Evolutionary conservation across 257 asterid species (phyloP).

Genomic region (Verbascum thapsus): DNA sequence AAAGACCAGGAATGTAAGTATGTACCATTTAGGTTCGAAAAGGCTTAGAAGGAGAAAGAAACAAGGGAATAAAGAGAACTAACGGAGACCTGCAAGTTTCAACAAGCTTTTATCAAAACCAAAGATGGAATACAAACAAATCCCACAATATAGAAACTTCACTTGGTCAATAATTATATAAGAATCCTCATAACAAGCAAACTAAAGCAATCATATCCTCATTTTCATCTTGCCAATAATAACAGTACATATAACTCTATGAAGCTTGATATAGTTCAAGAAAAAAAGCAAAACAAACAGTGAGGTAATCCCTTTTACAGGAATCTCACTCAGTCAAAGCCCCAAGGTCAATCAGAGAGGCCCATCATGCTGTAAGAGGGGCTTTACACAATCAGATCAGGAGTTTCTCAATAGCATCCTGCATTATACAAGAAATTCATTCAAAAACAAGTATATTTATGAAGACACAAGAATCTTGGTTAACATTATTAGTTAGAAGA

Average conservation of each 20-base stretch:
- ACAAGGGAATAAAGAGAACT: too few relatives aligned
- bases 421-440: not conserved
- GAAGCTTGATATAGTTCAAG: slow-evolving; percentile 19
- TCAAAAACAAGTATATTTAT: not conserved
- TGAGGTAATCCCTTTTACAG: slow-evolving; percentile 22
- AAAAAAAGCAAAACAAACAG: slow-evolving; percentile 19
- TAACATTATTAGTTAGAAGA: too few relatives aligned
- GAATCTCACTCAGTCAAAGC: slow-evolving; percentile 42
- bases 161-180: not conserved
- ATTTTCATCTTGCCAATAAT: slow-evolving; percentile 11
- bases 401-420: slow-evolving; percentile 52
- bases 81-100: too few relatives aligned
- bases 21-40: too few relatives aligned
- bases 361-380: slow-evolving; percentile 43
- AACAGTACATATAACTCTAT: slow-evolving; percentile 25
- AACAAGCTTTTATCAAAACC: too few relatives aligned
- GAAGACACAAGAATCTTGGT: not conserved
- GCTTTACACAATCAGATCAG: slow-evolving; percentile 38
- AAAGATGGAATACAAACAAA: not conserved
- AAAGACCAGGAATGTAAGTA: too few relatives aligned
- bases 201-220: not conserved
- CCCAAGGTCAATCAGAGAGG: slow-evolving; percentile 34
- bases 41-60: too few relatives aligned
- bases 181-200: slow-evolving; percentile 25
- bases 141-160: slow-evolving; percentile 8